Base-by-base conservation (phyloP, 495 filamentous ascomycete genomes). In the Hyaloscypha finlandica region DNA sequence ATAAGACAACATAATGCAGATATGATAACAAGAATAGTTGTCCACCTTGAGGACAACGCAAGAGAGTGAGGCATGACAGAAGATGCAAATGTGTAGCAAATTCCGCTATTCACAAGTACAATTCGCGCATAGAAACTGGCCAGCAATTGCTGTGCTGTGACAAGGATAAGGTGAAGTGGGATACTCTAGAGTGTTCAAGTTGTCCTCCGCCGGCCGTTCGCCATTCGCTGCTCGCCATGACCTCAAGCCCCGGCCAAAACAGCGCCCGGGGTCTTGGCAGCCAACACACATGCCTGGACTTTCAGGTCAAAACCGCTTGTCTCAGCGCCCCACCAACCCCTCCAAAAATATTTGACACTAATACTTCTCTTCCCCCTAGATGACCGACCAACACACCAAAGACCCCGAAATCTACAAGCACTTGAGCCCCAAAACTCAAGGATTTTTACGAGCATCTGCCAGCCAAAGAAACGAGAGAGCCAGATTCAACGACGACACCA, bases 31-130 rank as follows among this genome's bases (percentile, higher is more conserved):
- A 87, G 74, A 53, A 85, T 80, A 67, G 84, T 75, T 68, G 84
- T 82, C 88, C 88, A 89, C 75, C 75, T 79, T 67, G 69, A 66
- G 81, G 81, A 85, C 78, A 78, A 74, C 74, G 79, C n/a, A 29
- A 66, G 33, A 54, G 60, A 71, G 37, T 32, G 58, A 59, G 31
- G 63, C 71, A 74, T 74, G 55, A 56, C 51, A 66, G 35, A 62
- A 63, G 3, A 29, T 58, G 59, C 29, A 59, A 37, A 32, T 20
- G 29, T 63, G 53, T 62, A 62, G 54, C 14, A 56, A 29, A 55
- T 56, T 8, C 16, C 42, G 9, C 42, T 48, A 48, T 48, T 48
- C 42, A 48, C 42, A 48, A 12, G 16, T 48, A 14, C 6, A 48
- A 48, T 4, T 48, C 42, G 42, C 42, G 42, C 42, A 48, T 48